phyloP scores from a whole-genome alignment of 169 alveolate genomes.

The Cryptosporidium xiaoi region DNA sequence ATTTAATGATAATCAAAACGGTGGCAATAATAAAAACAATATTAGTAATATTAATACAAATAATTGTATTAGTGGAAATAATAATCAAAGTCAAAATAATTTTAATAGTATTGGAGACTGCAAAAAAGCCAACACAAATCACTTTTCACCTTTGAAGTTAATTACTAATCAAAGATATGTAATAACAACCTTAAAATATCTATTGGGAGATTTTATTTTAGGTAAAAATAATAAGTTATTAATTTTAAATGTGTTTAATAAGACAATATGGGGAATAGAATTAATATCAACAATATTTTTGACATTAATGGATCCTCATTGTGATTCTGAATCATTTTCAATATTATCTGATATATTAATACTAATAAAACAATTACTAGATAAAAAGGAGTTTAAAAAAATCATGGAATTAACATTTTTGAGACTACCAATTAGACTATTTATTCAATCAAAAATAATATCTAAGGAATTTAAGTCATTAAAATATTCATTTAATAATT shows the following conservation, averaged over 20 bases:
- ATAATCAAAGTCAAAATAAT: not conserved
- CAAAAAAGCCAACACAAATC: not conserved
- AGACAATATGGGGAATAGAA: slow-evolving; percentile 61
- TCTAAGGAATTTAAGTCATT: slow-evolving; percentile 4
- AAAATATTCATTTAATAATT: not conserved
- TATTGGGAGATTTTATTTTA: slow-evolving; percentile 42
- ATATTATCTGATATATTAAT: slow-evolving; percentile 49
- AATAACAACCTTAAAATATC: slow-evolving; percentile 22
- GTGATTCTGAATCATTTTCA: slow-evolving; percentile 52
- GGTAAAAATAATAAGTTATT: not conserved
- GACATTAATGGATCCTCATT: slow-evolving; percentile 23
- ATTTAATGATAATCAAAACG: not conserved
- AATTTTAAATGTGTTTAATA: slow-evolving; percentile 5
- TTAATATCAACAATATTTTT: slow-evolving; percentile 6
- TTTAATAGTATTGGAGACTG: not conserved
- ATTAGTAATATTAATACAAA: not conserved
- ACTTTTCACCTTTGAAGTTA: slow-evolving; percentile 20
- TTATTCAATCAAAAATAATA: slow-evolving; percentile 24
- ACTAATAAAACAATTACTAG: slow-evolving; percentile 43
- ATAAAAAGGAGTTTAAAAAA: slow-evolving; percentile 7
- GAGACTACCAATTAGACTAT: slow-evolving; percentile 48
- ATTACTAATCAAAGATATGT: slow-evolving; percentile 56
- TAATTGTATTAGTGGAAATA: not conserved
- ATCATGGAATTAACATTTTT: slow-evolving; percentile 22
- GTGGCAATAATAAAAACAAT: not conserved